Evolutionary conservation across 2,329 filamentous ascomycete species (phyloP).

Genomic region (Trichoderma aggressivum): DNA sequence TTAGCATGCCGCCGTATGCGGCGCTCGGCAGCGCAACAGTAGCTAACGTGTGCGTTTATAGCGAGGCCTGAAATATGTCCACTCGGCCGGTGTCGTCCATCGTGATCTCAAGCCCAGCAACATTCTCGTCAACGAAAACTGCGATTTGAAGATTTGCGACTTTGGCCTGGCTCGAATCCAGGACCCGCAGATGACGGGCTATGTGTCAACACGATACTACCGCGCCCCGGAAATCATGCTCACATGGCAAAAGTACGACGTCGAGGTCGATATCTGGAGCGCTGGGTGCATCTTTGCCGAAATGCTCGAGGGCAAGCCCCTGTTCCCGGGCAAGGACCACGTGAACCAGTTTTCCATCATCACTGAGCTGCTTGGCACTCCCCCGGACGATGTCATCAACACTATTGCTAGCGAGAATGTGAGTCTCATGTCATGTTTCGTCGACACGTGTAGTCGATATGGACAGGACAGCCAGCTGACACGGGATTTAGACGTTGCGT

Average conservation of each 20-base stretch:
- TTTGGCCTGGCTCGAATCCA: constrained; percentile 97
- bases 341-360: constrained; percentile 99
- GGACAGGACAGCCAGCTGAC: background rate
- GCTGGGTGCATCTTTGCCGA: constrained; percentile 98
- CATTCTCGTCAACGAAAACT: constrained; percentile 99
- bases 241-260: constrained; percentile 99
- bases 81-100: constrained; percentile 96
- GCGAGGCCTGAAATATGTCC: constrained; percentile 98
- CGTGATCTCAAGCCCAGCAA: constrained; percentile 98
- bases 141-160: constrained; percentile 98
- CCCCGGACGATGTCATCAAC: constrained; percentile 96
- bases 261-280: constrained; percentile 99
- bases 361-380: constrained; percentile 92
- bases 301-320: constrained; percentile 96
- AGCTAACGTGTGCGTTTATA: constrained; percentile 36
- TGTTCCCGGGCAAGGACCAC: constrained; percentile 98
- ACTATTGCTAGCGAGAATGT: constrained; percentile 98
- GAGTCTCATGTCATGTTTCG: constrained; percentile 36
- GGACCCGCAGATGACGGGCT: constrained; percentile 99
- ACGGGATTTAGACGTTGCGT: constrained; percentile 67
- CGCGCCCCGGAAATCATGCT: constrained; percentile 99
- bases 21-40: background rate
- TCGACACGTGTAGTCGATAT: background rate
- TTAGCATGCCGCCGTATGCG: background rate
- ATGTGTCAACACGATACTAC: constrained; percentile 98